Conservation (phyloP, 306 rosid species). For the Cucurbita pepo region DNA sequence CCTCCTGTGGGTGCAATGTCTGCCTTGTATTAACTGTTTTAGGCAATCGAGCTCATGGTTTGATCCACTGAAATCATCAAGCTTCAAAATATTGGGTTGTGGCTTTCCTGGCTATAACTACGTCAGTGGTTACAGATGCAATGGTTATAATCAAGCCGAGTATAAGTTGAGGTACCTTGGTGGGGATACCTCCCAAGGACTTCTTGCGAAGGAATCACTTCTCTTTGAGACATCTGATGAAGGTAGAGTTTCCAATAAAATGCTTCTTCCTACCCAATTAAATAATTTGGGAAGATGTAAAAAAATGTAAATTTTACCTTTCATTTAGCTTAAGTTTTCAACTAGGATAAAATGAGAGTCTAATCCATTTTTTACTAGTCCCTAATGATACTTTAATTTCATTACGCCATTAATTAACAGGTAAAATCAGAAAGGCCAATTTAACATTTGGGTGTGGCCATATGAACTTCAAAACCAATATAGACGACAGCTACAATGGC, state of each 20-base stretch:
- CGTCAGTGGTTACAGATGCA: conserved; percentile 1
- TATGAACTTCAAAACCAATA: neutral
- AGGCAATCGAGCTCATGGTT: neutral
- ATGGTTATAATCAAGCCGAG: neutral
- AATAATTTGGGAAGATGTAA: too few species aligned
- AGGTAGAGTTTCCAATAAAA: neutral
- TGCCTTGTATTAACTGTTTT: conserved; percentile 1
- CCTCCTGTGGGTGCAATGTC: conserved; percentile 10
- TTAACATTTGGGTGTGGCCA: conserved; percentile 1
- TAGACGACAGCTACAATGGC: neutral
- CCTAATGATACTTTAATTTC: neutral
- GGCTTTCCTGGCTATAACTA: neutral
- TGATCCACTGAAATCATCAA: neutral
- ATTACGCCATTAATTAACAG: neutral
- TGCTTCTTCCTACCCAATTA: neutral
- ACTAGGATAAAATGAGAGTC: too few species aligned
- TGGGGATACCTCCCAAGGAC: neutral
- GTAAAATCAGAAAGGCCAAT: neutral
- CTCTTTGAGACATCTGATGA: neutral
- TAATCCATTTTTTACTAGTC: too few species aligned
- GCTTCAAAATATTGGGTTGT: neutral
- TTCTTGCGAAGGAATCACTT: conserved; percentile 1
- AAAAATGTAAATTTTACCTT: too few species aligned
- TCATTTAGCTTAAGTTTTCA: too few species aligned
- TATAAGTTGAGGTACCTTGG: conserved; percentile 2